A percentile compares a stretch with the other conserved stretches of the same genome.
Conservation (phyloP, 495 filamentous ascomycete species). For the Poronia punctata region DNA sequence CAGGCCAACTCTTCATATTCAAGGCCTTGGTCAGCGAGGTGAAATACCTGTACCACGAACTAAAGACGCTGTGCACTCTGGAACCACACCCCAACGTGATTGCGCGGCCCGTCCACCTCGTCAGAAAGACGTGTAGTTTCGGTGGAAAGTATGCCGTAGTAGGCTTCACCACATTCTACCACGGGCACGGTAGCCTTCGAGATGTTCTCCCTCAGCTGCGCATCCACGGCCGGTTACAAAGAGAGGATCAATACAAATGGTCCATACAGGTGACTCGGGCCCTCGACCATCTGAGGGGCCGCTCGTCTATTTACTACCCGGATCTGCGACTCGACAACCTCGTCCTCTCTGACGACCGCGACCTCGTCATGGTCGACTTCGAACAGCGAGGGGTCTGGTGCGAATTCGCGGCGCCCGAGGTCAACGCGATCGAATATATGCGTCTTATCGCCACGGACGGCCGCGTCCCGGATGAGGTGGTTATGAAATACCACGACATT, state of each 20-base stretch:
- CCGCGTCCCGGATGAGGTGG: constrained; percentile 23
- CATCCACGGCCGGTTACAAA: constrained; percentile 27
- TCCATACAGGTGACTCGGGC: constrained; percentile 37
- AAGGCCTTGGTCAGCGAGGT: constrained; percentile 43
- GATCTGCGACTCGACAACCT: constrained; percentile 45
- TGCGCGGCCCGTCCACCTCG: constrained; percentile 32
- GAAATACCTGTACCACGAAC: constrained; percentile 42
- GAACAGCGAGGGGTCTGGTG: constrained; percentile 48
- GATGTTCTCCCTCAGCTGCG: constrained; percentile 37
- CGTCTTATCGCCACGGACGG: constrained; percentile 32
- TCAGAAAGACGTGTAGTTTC: constrained; percentile 40
- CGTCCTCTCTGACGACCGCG: constrained; percentile 30
- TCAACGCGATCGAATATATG: constrained; percentile 41
- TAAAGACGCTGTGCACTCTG: constrained; percentile 37
- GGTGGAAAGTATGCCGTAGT: constrained; percentile 38
- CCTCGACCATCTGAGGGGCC: constrained; percentile 29
- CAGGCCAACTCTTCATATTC: constrained; percentile 34
- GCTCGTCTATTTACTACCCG: constrained; percentile 38
- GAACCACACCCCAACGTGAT: constrained; percentile 38
- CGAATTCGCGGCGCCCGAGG: constrained; percentile 43
- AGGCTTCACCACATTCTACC: constrained; percentile 39
- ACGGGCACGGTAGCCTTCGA: constrained; percentile 35
- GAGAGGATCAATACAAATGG: constrained; percentile 36
- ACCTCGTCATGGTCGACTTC: constrained; percentile 45
- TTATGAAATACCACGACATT: constrained; percentile 25